These are phyloP conservation scores for Claviceps sp. DNA, from an alignment of 2,329 filamentous ascomycete species.

Conservation along the genomic window DNA sequence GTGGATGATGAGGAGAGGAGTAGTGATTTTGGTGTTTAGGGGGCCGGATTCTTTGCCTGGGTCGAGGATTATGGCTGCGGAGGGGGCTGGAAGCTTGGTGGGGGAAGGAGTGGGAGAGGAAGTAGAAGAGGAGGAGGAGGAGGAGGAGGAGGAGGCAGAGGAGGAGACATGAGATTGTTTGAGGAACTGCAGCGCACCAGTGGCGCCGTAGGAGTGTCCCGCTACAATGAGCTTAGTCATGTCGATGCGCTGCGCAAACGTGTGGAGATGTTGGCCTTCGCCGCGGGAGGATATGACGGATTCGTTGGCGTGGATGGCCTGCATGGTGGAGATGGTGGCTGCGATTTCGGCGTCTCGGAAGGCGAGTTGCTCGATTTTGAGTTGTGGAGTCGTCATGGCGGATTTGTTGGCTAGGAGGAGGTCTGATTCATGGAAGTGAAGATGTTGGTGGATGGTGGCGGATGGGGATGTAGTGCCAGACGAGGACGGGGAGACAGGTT, in stretches of 20 bases:
- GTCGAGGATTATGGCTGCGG: slow-evolving; percentile 49
- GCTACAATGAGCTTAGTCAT: slow-evolving; percentile 39
- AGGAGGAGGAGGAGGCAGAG: slow-evolving; percentile 34
- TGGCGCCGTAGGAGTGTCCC: slow-evolving; percentile 55
- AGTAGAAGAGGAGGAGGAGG: slow-evolving; percentile 19
- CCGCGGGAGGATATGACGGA: slow-evolving; percentile 28
- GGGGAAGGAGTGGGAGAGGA: slow-evolving; percentile 27
- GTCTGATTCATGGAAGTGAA: slow-evolving; percentile 24
- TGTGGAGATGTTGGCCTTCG: slow-evolving; percentile 32
- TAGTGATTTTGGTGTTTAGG: slow-evolving; percentile 43
- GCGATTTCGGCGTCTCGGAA: slow-evolving; percentile 38
- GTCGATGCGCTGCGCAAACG: slow-evolving; percentile 42
- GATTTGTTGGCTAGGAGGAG: slow-evolving; percentile 13
- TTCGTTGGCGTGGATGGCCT: slow-evolving; percentile 23
- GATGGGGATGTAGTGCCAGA: slow-evolving; percentile 10
- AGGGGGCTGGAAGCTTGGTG: slow-evolving; percentile 28
- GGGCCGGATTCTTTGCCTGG: slow-evolving; percentile 51
- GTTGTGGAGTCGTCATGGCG: slow-evolving; percentile 20
- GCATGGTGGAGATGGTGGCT: slow-evolving; percentile 28
- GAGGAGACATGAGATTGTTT: slow-evolving; percentile 25
- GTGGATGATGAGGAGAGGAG: slow-evolving; percentile 48
- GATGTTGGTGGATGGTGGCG: slow-evolving; percentile 16
- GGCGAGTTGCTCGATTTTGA: slow-evolving; percentile 33
- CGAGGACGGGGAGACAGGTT: background rate
- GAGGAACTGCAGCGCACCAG: slow-evolving; percentile 47